Evolutionary conservation across 345 rosid genomes (phyloP).

Genomic region (Eutrema heterophyllum): DNA sequence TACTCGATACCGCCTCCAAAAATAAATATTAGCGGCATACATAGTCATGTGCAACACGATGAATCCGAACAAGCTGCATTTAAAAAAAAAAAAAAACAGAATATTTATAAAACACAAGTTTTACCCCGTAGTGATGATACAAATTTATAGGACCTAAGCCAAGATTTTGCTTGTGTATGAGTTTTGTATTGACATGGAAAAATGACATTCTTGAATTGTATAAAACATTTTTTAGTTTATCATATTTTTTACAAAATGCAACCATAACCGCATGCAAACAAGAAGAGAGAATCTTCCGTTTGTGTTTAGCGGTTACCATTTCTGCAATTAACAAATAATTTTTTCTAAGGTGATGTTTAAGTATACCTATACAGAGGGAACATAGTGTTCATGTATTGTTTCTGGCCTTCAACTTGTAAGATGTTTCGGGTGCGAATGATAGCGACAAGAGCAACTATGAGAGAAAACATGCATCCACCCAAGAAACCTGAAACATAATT

Average conservation of each 20-base stretch:
- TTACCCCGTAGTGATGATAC: not conserved
- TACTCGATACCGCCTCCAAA: conserved; percentile 37
- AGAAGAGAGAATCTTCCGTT: not conserved
- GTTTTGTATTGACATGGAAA: not conserved
- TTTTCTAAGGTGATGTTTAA: not conserved
- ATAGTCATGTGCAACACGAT: conserved; percentile 37
- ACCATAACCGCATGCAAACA: not conserved
- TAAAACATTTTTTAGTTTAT: too few relatives aligned
- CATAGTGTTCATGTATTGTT: conserved; percentile 47
- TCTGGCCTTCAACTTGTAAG: conserved; percentile 27
- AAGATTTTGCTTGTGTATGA: not conserved
- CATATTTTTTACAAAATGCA: not conserved
- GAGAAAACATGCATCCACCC: conserved; percentile 52
- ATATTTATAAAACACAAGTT: too few relatives aligned
- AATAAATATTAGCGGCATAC: conserved; percentile 38
- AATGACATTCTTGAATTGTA: too few relatives aligned
- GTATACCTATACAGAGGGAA: conserved; percentile 60
- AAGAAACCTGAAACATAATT: conserved; percentile 43
- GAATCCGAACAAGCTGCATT: conserved; percentile 41
- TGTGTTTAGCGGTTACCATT: not conserved
- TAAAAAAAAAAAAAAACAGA: not conserved
- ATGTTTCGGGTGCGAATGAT: conserved; percentile 38
- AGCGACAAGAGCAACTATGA: conserved; percentile 39
- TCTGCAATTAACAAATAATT: not conserved
- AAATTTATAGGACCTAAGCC: not conserved